These are phyloP conservation scores for Sugiyamaella chiloensis DNA, from an alignment of 805 yeast genomes.

Conservation along the genomic window DNA sequence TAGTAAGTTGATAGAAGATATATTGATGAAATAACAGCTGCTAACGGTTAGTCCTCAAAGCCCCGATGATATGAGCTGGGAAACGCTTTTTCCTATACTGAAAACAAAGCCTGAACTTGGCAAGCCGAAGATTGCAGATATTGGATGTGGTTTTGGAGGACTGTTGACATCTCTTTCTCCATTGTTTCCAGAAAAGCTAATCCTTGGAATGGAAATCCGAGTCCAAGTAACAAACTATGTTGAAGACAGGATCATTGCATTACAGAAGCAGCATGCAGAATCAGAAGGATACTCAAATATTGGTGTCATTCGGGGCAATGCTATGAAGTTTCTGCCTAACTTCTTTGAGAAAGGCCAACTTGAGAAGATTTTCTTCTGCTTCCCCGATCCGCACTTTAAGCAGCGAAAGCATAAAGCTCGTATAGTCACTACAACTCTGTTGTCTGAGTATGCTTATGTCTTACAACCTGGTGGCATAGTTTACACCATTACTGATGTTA, in stretches of 20 bases:
- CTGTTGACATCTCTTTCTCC: conserved; percentile 76
- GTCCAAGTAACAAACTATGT: conserved; percentile 97
- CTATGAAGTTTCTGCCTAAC: conserved; percentile 96
- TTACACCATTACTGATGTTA: conserved; percentile 94
- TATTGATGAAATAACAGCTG: neutral
- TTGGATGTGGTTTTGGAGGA: conserved; percentile 98
- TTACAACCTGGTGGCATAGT: conserved; percentile 81
- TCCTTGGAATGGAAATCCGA: conserved; percentile 95
- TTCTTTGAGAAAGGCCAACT: conserved; percentile 81
- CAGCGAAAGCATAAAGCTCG: conserved; percentile 97
- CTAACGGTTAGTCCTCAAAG: conserved; percentile 50
- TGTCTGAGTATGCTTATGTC: conserved; percentile 90
- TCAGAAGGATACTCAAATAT: conserved; percentile 67
- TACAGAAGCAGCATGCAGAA: conserved; percentile 54
- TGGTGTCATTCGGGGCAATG: conserved; percentile 87
- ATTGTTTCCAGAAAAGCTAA: conserved; percentile 65
- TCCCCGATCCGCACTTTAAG: conserved; percentile 99
- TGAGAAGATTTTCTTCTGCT: conserved; percentile 92
- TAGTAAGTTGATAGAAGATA: conserved; percentile 40
- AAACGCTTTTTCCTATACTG: conserved; percentile 65
- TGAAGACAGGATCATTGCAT: conserved; percentile 89
- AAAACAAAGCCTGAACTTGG: conserved; percentile 48
- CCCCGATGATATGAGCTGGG: conserved; percentile 89
- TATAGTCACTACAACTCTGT: conserved; percentile 83
- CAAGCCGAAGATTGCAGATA: conserved; percentile 66